These are phyloP conservation scores for Colletotrichum lini DNA, from an alignment of 2,329 filamentous ascomycete genomes.

Conservation along the genomic window DNA sequence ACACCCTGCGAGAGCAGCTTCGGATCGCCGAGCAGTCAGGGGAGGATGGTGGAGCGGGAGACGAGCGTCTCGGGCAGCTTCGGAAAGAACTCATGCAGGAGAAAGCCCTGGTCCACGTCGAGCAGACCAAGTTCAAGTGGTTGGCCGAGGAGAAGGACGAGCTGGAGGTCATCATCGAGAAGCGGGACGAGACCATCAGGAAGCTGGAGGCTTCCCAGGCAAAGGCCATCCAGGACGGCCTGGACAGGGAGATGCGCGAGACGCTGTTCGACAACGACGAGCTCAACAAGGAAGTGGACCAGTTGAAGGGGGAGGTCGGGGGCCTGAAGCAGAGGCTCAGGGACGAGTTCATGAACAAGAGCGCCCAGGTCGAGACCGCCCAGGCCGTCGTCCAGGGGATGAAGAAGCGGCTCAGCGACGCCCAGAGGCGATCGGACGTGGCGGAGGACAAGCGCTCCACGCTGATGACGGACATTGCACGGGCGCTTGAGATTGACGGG, in stretches of 20 bases:
- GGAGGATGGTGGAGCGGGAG: not conserved
- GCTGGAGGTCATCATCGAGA: not conserved
- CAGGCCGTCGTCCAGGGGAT: not conserved
- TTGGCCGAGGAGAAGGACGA: not conserved
- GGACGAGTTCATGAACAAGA: not conserved
- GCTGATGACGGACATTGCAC: not conserved
- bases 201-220: not conserved
- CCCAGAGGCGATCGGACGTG: not conserved
- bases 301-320: not conserved
- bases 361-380: not conserved
- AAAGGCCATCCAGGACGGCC: constrained; percentile 1
- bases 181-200: not conserved
- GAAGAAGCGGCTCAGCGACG: not conserved
- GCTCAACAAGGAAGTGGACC: not conserved
- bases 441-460: not conserved
- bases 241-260: constrained; percentile 16
- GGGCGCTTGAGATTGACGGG: not conserved
- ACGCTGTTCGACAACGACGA: not conserved
- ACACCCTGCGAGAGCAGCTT: not conserved
- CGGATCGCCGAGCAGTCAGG: not conserved
- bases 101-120: not conserved
- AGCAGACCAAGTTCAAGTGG: not conserved
- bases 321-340: not conserved
- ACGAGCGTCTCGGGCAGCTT: not conserved
- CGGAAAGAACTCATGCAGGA: not conserved